A percentile compares a stretch with the other conserved stretches of the same genome.
These are phyloP conservation scores for Colletotrichum sp. DNA, from an alignment of 2,329 filamentous ascomycete species.

Conservation along the genomic window DNA sequence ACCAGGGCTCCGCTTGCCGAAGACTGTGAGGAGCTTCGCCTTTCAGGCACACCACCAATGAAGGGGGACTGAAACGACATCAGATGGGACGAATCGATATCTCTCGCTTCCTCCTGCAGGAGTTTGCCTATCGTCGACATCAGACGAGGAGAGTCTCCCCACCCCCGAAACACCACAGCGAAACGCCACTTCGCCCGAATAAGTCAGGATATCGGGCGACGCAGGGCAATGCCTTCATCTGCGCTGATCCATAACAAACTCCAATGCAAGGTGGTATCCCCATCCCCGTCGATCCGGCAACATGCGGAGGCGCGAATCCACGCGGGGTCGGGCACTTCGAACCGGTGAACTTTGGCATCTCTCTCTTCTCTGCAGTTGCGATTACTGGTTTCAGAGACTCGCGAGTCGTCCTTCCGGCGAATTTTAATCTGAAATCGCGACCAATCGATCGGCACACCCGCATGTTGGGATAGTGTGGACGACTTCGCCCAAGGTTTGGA, in stretches of 20 bases:
- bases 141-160: neutral
- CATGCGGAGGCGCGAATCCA: neutral
- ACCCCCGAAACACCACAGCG: neutral
- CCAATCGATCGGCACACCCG: neutral
- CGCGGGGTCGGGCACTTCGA: neutral
- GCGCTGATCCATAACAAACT: neutral
- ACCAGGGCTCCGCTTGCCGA: neutral
- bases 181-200: neutral
- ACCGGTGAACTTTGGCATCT: neutral
- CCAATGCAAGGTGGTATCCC: neutral
- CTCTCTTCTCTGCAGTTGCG: neutral
- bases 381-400: conserved; percentile 11
- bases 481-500: conserved; percentile 7
- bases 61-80: neutral
- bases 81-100: conserved; percentile 5
- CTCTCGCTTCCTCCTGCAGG: neutral
- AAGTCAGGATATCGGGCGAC: too few relatives aligned
- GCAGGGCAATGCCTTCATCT: neutral
- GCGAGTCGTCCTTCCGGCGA: conserved; percentile 5
- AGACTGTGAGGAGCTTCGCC: neutral
- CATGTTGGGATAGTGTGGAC: neutral
- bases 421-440: conserved; percentile 3
- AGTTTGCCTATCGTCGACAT: neutral
- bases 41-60: neutral
- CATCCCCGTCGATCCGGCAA: neutral